These are phyloP conservation scores for Orbilia ellipsospora DNA, from an alignment of 2,329 filamentous ascomycete genomes.

Conservation along the genomic window DNA sequence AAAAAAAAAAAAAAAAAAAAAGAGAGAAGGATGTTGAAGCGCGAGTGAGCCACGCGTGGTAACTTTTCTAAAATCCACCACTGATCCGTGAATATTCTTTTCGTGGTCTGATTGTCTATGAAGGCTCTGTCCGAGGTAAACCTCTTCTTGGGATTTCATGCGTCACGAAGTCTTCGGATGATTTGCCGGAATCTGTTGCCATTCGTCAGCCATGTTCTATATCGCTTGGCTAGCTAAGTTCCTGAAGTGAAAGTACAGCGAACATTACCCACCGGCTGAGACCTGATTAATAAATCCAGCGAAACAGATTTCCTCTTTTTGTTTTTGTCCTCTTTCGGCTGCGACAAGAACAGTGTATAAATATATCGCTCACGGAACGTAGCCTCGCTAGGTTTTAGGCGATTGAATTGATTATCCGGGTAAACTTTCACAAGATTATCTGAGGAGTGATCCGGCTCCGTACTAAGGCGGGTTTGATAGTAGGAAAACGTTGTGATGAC, in stretches of 20 bases:
- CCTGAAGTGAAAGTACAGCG: background rate
- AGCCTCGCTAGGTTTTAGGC: background rate
- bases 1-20: background rate
- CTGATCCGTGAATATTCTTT: too few species aligned
- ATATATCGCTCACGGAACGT: slow-evolving; percentile 32
- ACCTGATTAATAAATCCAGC: background rate
- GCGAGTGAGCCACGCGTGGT: background rate
- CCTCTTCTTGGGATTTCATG: background rate
- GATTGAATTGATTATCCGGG: slow-evolving; percentile 28
- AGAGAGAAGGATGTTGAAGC: background rate
- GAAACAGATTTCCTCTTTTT: background rate
- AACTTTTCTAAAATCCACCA: too few species aligned
- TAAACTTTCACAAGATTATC: slow-evolving; percentile 44
- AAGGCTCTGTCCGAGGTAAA: background rate
- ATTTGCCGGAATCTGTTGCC: slow-evolving; percentile 25
- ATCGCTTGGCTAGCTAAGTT: slow-evolving; percentile 18
- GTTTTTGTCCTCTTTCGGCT: background rate
- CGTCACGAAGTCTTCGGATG: slow-evolving; percentile 7
- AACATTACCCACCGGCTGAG: slow-evolving; percentile 10
- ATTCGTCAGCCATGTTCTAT: slow-evolving; percentile 33
- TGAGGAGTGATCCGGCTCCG: slow-evolving; percentile 28
- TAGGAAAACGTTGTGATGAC: slow-evolving; percentile 11
- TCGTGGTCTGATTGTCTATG: background rate
- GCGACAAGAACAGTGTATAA: background rate
- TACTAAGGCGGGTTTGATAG: slow-evolving; percentile 22